phyloP scores from a whole-genome alignment of 495 filamentous ascomycete genomes.

The Lophiotrema nucula region DNA sequence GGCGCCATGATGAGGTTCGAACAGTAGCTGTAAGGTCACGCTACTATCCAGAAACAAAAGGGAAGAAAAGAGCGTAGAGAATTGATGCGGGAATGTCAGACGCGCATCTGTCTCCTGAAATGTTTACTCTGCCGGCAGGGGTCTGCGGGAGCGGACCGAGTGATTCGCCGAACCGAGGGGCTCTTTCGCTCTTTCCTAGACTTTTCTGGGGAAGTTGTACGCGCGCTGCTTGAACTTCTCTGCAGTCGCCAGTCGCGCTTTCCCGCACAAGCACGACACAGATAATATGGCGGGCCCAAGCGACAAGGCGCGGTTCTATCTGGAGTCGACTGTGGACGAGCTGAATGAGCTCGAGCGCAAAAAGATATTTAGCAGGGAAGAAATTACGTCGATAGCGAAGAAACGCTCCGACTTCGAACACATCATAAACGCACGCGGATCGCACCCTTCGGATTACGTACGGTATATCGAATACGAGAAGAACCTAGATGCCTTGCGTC shows the following conservation, averaged over 20 bases:
- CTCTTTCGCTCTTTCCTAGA: too few relatives aligned
- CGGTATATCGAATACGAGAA: constrained; percentile 89
- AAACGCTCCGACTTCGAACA: constrained; percentile 94
- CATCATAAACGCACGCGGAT: constrained; percentile 76
- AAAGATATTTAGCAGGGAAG: constrained; percentile 80
- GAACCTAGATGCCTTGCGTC: constrained; percentile 77
- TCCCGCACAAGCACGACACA: too few relatives aligned
- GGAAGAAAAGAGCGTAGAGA: constrained; percentile 39
- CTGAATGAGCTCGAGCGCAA: constrained; percentile 85
- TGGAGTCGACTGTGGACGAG: constrained; percentile 88
- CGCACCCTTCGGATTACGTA: constrained; percentile 71
- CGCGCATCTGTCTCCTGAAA: neutral
- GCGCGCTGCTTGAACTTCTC: too few relatives aligned
- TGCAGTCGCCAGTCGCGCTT: too few relatives aligned
- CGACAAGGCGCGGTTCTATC: constrained; percentile 91
- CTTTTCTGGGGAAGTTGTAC: too few relatives aligned
- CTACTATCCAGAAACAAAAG: constrained; percentile 29
- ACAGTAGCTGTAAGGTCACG: neutral
- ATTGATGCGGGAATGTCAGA: neutral
- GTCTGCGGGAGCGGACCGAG: too few relatives aligned
- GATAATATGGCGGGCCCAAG: constrained; percentile 72
- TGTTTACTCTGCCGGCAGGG: neutral
- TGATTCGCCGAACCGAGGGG: too few relatives aligned
- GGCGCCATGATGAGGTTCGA: constrained; percentile 62
- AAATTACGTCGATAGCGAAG: constrained; percentile 81